Base-by-base conservation (phyloP, 2,329 filamentous ascomycete species). In the Penicillium sclerotiorum region DNA sequence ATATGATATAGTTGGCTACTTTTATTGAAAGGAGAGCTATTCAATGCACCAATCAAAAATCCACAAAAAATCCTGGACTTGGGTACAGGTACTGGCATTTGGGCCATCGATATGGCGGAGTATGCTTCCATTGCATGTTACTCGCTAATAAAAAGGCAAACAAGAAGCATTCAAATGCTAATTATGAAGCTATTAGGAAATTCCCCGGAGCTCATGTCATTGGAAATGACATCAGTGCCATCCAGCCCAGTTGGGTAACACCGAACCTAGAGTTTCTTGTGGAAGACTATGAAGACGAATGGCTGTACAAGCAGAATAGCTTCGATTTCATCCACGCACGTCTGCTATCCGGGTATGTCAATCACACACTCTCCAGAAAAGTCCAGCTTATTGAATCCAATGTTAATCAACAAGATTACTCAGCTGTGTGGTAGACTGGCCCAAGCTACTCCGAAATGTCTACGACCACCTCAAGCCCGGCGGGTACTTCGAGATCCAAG, bases 1-100 rank as follows among this genome's bases (percentile, higher is more conserved):
- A 45, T 56, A 8, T 25, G 30, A 15, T 32, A 8, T 36, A 58
- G 65, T 45, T 66, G 57, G 47, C 52, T 53, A 21, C 50, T 68
- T 22, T 32, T 64, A 4, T 39, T 68, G 15, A 45, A 56, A 30
- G 61, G 60, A 9, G 53, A 56, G 18, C 59, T 69, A 8, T 57
- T 58, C 21, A 53, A 53, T 22, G 61, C 59, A 4, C 61, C 64
- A 2, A 27, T 70, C 5, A 23, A 37, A 1, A 25, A 56, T 1
- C 62, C 65, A 1, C 52, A 55, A 21, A 63, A 64, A 15, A 67
- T 75, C 12, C 56, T 76, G 23, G 73, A 76, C 45, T 52, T 75
- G 8, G 73, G 72, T 5, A 74, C 71, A 9, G 73, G 73, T 12
- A 76, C 68, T 37, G 72, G 73, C 1, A 70, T 73, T 20, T 75